A percentile compares a stretch with the other conserved stretches of the same genome.
These are phyloP conservation scores for Populus simonii DNA, from an alignment of 345 rosid species.

Conservation along the genomic window DNA sequence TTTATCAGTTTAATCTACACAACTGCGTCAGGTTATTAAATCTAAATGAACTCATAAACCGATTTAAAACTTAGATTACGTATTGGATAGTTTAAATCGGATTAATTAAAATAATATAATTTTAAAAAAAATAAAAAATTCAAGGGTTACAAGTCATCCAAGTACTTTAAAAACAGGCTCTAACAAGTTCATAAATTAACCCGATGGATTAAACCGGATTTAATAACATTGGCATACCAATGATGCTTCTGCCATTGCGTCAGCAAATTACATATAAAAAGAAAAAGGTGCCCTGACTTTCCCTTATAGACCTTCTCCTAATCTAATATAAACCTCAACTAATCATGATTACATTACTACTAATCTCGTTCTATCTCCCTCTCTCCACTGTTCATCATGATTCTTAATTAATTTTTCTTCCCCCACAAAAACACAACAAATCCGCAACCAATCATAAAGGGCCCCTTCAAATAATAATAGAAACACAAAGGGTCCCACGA, in stretches of 20 bases:
- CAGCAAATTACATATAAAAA: neutral
- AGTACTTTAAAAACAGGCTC: too few relatives aligned
- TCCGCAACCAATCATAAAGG: slow-evolving; percentile 23
- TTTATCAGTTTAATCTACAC: too few relatives aligned
- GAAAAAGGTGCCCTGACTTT: neutral
- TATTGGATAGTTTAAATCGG: too few relatives aligned
- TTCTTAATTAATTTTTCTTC: slow-evolving; percentile 11
- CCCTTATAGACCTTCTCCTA: neutral
- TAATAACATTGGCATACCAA: neutral
- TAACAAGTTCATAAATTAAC: too few relatives aligned
- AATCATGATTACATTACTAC: neutral
- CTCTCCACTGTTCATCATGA: neutral
- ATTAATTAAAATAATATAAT: too few relatives aligned
- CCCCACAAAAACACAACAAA: slow-evolving; percentile 25
- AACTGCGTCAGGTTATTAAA: neutral
- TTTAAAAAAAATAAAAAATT: too few relatives aligned
- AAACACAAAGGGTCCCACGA: slow-evolving; percentile 15
- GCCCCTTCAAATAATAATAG: neutral
- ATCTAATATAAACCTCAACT: neutral
- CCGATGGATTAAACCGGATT: too few relatives aligned
- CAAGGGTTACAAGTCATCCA: too few relatives aligned
- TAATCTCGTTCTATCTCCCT: neutral
- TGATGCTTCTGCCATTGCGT: neutral
- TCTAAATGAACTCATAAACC: too few relatives aligned
- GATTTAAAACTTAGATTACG: too few relatives aligned